These are phyloP conservation scores for Sequoia sempervirens DNA, from an alignment of 75 land plant genomes.

Conservation along the genomic window DNA sequence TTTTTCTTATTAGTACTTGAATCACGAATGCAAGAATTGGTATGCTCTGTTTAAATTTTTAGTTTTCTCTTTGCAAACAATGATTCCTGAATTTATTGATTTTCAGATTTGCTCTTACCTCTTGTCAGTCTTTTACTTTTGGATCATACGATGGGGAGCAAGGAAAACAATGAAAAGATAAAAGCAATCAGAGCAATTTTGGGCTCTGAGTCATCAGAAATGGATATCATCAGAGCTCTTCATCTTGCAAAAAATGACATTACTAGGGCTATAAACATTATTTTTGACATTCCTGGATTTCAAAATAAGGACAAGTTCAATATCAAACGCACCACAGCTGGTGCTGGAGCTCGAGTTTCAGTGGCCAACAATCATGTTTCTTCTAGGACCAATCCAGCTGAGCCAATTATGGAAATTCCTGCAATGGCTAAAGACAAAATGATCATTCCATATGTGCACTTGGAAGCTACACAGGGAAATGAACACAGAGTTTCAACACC, in stretches of 20 bases:
- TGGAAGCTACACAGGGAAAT: not conserved
- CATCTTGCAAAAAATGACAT: slow-evolving; percentile 80
- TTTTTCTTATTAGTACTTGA: not conserved
- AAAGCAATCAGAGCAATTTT: slow-evolving; percentile 56
- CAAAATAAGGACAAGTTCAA: slow-evolving; percentile 3
- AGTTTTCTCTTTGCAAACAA: not conserved
- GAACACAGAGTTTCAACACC: not conserved
- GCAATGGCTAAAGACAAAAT: not conserved
- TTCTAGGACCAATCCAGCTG: not conserved
- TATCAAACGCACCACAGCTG: slow-evolving; percentile 18
- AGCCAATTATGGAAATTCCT: not conserved
- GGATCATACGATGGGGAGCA: slow-evolving; percentile 34
- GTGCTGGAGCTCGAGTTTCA: slow-evolving; percentile 15
- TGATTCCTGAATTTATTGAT: not conserved
- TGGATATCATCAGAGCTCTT: slow-evolving; percentile 86
- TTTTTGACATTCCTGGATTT: slow-evolving; percentile 65
- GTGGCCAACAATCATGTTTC: not conserved
- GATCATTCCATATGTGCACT: not conserved
- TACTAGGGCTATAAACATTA: slow-evolving; percentile 73
- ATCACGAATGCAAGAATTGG: not conserved
- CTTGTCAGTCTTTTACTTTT: not conserved
- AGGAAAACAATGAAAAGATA: slow-evolving; percentile 42
- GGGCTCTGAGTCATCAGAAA: slow-evolving; percentile 59
- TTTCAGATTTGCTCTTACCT: not conserved
- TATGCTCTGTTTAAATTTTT: not conserved